A percentile compares a stretch with the other conserved stretches of the same genome.
Conservation (phyloP, 768 basidiomycete species). For the Cubamyces sp. region DNA sequence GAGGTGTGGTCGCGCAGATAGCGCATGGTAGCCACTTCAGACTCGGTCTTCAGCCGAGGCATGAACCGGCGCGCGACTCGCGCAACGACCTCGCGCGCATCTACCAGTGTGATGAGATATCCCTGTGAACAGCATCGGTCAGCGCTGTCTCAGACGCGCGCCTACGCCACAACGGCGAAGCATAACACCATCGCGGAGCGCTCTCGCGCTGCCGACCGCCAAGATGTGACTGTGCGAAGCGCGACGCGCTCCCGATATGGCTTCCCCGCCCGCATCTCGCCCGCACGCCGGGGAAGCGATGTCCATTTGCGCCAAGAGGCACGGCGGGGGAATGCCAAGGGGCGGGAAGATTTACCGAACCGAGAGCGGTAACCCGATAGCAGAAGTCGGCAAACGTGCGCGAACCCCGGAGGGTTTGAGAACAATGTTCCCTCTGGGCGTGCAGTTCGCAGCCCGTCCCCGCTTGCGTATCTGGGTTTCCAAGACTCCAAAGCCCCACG, state of each 20-base stretch:
- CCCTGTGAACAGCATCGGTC: conserved; percentile 49
- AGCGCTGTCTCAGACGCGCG: conserved; percentile 8
- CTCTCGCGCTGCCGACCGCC: background rate
- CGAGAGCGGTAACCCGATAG: background rate
- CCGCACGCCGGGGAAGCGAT: conserved; percentile 1
- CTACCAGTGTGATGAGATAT: conserved; percentile 71
- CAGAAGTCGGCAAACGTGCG: background rate
- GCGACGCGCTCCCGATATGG: background rate
- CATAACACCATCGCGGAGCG: background rate
- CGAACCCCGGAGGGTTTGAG: background rate
- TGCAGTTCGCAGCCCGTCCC: no score
- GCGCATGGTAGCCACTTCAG: conserved; percentile 85
- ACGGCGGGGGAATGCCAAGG: conserved; percentile 4
- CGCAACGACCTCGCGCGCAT: conserved; percentile 67
- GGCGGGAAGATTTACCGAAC: background rate
- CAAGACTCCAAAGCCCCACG: background rate
- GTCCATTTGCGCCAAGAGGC: conserved; percentile 11
- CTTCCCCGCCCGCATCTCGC: background rate
- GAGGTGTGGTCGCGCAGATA: conserved; percentile 72
- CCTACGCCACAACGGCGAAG: background rate
- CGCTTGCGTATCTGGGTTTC: background rate
- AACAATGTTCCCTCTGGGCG: background rate
- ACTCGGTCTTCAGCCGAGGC: conserved; percentile 85
- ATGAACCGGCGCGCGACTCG: conserved; percentile 85
- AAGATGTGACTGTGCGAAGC: background rate